Evolutionary conservation across 768 basidiomycete species (phyloP), one percentile per base, ranked within the genome.

Genomic region (Chalciporus pseudorubinellus): DNA sequence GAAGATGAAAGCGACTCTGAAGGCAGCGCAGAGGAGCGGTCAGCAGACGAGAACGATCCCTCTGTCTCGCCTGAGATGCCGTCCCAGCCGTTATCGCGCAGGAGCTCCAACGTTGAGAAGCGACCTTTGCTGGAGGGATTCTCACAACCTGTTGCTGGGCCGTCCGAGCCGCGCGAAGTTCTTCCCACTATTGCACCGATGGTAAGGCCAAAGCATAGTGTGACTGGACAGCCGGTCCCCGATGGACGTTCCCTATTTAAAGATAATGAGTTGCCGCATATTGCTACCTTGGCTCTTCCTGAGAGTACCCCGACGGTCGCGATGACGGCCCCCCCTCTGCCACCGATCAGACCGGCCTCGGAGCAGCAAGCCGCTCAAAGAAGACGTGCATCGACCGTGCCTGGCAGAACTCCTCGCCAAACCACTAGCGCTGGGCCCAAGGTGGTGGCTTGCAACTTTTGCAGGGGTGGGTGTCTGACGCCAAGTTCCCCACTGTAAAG

Each of bases 381-480:
- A 60, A 84, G 83, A 64, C 82, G 88, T 44, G 79, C 85, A 13
- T 79, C 84, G 8, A 85, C 87, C 8, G 77, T 86, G 12, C 83
- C 83, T 41, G 84, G 79, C 36, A 84, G 83, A 62, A 79, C 70
- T 51, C 74, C 72, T 48, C 81, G 83, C 55, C 76, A 78, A 60
- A 70, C 75, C 44, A 81, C 82, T 31, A 84, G 77, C 51, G 87
- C 87, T 45, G 89, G 89, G 11, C 87, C 89, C 41, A 92, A 92
- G 64, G 86, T 91, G 12, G 89, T 92, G 20, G 90, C 90, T 14
- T 92, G 90, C 70, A 90, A 92, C 69, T 89, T 89, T 65, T 92
- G 90, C 70, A 80, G 90, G 75, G 88, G 90, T 91, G 62, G 50
- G 73, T 44, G 34, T 29, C 29, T 26, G 43, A 44, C 29, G 56